Evolutionary conservation across 2,329 filamentous ascomycete species (phyloP), one percentile per base, ranked within the genome.

Genomic region (Aspergillus sclerotialis): DNA sequence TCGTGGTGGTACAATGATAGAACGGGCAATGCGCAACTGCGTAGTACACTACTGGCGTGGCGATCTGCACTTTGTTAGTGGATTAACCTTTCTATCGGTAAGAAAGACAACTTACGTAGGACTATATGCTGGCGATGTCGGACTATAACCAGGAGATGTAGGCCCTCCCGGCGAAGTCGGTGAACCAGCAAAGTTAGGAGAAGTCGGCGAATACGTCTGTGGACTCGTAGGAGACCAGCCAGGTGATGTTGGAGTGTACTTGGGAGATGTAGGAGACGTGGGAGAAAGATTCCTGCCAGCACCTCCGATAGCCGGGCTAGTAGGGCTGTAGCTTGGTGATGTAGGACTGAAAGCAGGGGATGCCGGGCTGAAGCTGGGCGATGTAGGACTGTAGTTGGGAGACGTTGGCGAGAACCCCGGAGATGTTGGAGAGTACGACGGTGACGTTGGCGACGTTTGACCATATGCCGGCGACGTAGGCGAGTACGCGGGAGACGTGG

Each of bases 391-490:
- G 58, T 78, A 79, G 39, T 69, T 73, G 7, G 76, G 76, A 26
- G 75, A 78, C 1, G 75, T 76, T 13, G 75, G 73, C 5, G 72
- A 76, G 32, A 64, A 67, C 16, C 68, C 70, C 23, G 75, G 75
- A 11, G 73, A 78, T 2, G 68, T 72, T 4, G 70, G 70, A 37
- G 70, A 73, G 44, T 68, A 68, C 42, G 60, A 69, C 44, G 67
- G 67, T n/a, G 67, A 70, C 2, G 66, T 67, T 27, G 86, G 79
- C 29, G 84, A 89, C 61, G 54, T 75, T 75, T 46, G 84, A 75
- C 58, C 83, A 39, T 64, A 78, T 55, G 63, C 82, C 61, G 68
- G 84, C 30, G 84, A 90, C 0, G 84, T 87, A 3, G 86, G 85
- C 28, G 84, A 86, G 63, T 87, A 88, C 3, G 76, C 76, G 7